Percentiles rank a stretch among this genome's conserved stretches.
phyloP scores from a whole-genome alignment of 495 filamentous ascomycete species.

The Darksidea phi region DNA sequence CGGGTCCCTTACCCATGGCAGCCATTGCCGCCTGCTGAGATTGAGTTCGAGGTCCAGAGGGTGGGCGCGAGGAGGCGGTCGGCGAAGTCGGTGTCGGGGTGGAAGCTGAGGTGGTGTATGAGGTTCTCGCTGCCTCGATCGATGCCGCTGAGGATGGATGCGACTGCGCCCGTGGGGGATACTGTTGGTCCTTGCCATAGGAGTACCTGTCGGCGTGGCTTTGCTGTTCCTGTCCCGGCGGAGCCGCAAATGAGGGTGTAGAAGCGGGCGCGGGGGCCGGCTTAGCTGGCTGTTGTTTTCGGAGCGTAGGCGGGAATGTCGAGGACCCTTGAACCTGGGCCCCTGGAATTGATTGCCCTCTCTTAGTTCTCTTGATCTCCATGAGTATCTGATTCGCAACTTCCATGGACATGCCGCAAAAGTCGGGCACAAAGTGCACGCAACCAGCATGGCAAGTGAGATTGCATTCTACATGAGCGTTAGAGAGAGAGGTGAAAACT shows the following conservation, averaged over 20 bases:
- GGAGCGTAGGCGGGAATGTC: conserved; percentile 66
- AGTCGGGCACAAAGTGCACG: conserved; percentile 94
- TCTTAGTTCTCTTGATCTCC: conserved; percentile 61
- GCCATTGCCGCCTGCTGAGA: conserved; percentile 46
- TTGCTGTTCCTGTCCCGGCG: conserved; percentile 46
- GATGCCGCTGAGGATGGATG: conserved; percentile 43
- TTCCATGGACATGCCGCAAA: conserved; percentile 99
- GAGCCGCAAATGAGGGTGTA: conserved; percentile 39
- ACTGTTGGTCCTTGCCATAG: conserved; percentile 47
- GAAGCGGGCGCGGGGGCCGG: conserved; percentile 43
- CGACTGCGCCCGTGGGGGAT: conserved; percentile 46
- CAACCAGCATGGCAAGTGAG: conserved; percentile 90
- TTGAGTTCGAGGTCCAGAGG: conserved; percentile 46
- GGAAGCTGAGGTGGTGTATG: conserved; percentile 38
- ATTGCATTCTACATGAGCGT: conserved; percentile 75
- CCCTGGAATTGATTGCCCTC: conserved; percentile 49
- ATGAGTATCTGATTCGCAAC: conserved; percentile 88
- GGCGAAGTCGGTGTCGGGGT: conserved; percentile 41
- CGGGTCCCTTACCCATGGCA: conserved; percentile 45
- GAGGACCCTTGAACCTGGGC: conserved; percentile 52
- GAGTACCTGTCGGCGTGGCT: conserved; percentile 50
- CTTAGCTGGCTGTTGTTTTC: conserved; percentile 49
- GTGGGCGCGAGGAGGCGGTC: conserved; percentile 42
- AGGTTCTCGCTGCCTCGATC: conserved; percentile 51
- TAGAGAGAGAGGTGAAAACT: neutral